Evolutionary conservation across 257 asterid genomes (phyloP).

Genomic region (Solanum neorickii): DNA sequence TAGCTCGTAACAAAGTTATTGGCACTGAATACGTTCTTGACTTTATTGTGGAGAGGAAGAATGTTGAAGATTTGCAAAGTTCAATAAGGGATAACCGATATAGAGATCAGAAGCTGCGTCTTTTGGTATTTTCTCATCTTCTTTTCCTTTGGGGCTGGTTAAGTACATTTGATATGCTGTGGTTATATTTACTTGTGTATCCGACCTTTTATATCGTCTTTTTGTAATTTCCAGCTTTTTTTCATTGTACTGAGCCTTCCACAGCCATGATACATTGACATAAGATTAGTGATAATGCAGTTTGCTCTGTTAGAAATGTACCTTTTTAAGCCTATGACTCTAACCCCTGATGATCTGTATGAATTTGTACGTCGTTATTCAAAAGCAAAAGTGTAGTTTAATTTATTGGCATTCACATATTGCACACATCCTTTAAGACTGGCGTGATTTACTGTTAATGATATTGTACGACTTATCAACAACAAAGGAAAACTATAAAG

Average conservation of each 20-base stretch:
- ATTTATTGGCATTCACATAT: background rate
- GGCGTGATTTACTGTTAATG: background rate
- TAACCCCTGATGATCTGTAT: background rate
- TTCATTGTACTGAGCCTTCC: background rate
- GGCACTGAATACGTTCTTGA: conserved; percentile 83
- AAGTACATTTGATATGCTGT: background rate
- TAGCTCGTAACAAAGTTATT: conserved; percentile 63
- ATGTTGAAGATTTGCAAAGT: conserved; percentile 78
- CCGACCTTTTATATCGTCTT: background rate
- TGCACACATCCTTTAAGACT: background rate
- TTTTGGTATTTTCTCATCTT: conserved; percentile 45
- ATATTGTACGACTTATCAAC: background rate
- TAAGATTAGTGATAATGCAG: background rate
- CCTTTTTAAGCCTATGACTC: background rate
- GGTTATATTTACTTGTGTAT: background rate
- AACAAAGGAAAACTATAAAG: background rate
- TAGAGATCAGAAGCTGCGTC: conserved; percentile 87
- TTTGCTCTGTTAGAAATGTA: background rate
- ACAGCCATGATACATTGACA: background rate
- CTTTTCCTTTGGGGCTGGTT: background rate
- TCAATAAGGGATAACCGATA: conserved; percentile 92
- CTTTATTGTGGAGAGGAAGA: conserved; percentile 95
- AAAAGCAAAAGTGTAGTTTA: background rate
- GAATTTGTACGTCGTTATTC: background rate
- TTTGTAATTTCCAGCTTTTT: background rate